Evolutionary conservation across 345 rosid species (phyloP).

Genomic region (Rhodamnia rubescens): DNA sequence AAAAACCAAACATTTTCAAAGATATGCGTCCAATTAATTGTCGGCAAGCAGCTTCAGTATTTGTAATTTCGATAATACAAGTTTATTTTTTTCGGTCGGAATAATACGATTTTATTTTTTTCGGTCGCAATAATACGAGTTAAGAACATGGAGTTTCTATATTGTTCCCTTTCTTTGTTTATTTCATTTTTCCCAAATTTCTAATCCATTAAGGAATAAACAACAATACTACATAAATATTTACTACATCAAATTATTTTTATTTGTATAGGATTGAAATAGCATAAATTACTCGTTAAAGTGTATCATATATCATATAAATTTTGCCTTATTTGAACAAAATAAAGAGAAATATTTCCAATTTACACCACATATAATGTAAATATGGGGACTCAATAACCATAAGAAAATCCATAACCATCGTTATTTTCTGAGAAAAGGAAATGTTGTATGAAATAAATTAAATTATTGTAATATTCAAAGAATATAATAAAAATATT

Average conservation of each 20-base stretch:
- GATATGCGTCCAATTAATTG: neutral
- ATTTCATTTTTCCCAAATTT: neutral
- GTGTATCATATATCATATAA: too few relatives aligned
- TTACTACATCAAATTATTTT: neutral
- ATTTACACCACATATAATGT: too few relatives aligned
- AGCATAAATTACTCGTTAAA: too few relatives aligned
- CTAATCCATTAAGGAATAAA: neutral
- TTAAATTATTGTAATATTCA: neutral
- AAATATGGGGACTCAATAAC: too few relatives aligned
- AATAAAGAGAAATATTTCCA: too few relatives aligned
- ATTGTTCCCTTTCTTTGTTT: neutral
- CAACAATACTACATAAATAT: neutral
- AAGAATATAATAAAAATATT: neutral
- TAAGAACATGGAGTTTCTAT: neutral
- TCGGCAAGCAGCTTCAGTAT: neutral
- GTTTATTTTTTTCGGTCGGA: too few relatives aligned
- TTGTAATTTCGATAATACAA: neutral
- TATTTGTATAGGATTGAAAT: too few relatives aligned
- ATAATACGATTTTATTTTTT: too few relatives aligned
- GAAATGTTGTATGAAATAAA: neutral
- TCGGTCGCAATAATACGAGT: neutral
- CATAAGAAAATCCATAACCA: neutral
- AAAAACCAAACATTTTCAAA: neutral
- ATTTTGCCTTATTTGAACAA: too few relatives aligned
- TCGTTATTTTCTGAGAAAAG: neutral